phyloP scores from a whole-genome alignment of 1,139 yeast species.

The Pichia sp. region DNA sequence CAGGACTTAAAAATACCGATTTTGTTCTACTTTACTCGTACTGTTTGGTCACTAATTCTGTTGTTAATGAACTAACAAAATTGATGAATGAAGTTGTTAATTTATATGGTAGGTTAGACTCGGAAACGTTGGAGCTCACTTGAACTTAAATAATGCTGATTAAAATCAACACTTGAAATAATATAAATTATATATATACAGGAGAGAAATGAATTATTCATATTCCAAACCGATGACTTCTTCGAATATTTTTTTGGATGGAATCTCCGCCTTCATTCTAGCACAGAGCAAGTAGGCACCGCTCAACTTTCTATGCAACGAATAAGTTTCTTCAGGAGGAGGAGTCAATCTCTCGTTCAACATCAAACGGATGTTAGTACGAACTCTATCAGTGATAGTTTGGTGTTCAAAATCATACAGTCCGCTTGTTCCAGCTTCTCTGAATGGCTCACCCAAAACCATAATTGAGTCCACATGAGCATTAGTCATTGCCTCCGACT shows the following conservation, averaged over 20 bases:
- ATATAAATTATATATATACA: constrained; percentile 1
- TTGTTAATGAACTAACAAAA: constrained; percentile 59
- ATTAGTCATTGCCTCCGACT: constrained; percentile 74
- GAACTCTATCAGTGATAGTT: constrained; percentile 89
- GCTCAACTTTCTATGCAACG: constrained; percentile 88
- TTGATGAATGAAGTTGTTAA: constrained; percentile 52
- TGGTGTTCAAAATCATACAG: constrained; percentile 74
- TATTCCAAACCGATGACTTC: constrained; percentile 57
- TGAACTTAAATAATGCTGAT: background rate
- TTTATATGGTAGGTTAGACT: constrained; percentile 48
- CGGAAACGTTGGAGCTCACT: constrained; percentile 28
- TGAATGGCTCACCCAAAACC: constrained; percentile 90
- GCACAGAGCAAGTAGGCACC: constrained; percentile 93
- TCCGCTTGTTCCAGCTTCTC: constrained; percentile 47
- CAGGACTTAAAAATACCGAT: constrained; percentile 53
- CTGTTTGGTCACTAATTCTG: constrained; percentile 63
- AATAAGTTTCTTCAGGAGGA: constrained; percentile 97
- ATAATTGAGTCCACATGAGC: constrained; percentile 91
- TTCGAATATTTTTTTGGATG: constrained; percentile 71
- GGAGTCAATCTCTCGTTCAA: constrained; percentile 87
- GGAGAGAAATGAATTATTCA: constrained; percentile 13
- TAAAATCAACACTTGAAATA: background rate
- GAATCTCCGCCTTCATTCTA: constrained; percentile 75
- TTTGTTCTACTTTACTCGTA: constrained; percentile 74
- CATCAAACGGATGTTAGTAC: constrained; percentile 83